A percentile compares a stretch with the other conserved stretches of the same genome.
Conservation (phyloP, 2,329 filamentous ascomycete species). For the Fusarium sacchari region DNA sequence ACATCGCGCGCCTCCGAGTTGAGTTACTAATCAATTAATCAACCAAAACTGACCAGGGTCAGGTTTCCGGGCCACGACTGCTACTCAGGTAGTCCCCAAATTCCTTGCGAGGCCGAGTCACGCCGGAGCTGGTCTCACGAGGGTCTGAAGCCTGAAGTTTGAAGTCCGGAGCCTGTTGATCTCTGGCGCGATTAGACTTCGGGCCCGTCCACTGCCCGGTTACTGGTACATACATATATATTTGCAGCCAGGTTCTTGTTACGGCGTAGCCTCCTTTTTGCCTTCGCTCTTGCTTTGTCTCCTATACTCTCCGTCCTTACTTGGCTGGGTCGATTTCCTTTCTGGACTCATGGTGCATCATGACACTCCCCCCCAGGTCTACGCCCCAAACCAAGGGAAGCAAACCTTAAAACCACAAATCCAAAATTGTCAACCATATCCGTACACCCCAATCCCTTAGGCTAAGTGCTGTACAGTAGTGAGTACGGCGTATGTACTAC, state of each 20-base stretch:
- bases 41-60: not conserved
- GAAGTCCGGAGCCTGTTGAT: constrained; percentile 32
- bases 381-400: constrained; percentile 24
- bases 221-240: constrained; percentile 14
- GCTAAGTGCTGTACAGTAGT: constrained; percentile 29
- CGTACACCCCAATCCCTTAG: constrained; percentile 15
- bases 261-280: constrained; percentile 28
- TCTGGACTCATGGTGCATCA: constrained; percentile 16
- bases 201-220: constrained; percentile 34
- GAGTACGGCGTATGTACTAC: constrained; percentile 10
- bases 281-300: constrained; percentile 3
- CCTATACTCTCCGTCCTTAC: not conserved
- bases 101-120: constrained; percentile 27
- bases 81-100: constrained; percentile 12
- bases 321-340: constrained; percentile 26
- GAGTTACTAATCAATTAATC: constrained; percentile 13
- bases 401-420: constrained; percentile 32
- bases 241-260: constrained; percentile 13
- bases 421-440: constrained; percentile 22
- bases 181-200: constrained; percentile 43
- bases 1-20: not conserved
- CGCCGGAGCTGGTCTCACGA: constrained; percentile 27
- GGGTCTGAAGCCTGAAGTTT: constrained; percentile 8
- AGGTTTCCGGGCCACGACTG: not conserved
- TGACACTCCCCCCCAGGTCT: constrained; percentile 28